Evolutionary conservation across 192 early-diverging fungal genomes (phyloP).

Genomic region (Borealophlyctis nickersoniae): DNA sequence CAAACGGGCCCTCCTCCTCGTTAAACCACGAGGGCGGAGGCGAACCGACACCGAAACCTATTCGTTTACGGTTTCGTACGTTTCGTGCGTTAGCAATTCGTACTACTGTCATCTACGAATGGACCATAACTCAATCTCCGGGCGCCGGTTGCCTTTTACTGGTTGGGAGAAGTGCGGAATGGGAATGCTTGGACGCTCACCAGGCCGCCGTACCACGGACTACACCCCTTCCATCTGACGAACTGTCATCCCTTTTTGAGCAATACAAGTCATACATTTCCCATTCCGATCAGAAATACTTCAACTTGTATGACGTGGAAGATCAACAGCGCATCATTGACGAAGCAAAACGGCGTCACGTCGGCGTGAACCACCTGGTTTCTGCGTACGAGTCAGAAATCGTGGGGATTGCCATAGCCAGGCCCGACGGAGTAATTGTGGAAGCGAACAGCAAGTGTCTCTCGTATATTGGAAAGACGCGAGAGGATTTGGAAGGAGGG

Average conservation of each 20-base stretch:
- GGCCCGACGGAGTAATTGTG: neutral
- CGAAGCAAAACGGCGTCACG: neutral
- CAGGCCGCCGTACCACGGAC: too few species aligned
- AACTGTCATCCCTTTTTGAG: neutral
- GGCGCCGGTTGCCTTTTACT: too few species aligned
- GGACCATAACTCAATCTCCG: too few species aligned
- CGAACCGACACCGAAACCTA: too few species aligned
- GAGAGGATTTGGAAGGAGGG: neutral
- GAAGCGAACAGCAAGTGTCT: conserved; percentile 11
- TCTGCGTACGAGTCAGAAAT: conserved; percentile 2
- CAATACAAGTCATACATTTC: neutral
- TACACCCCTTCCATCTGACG: too few species aligned
- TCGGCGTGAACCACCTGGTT: neutral
- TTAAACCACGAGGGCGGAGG: too few species aligned
- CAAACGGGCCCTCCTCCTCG: too few species aligned
- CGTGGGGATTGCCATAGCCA: neutral
- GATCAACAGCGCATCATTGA: conserved; percentile 6
- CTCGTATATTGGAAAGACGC: neutral
- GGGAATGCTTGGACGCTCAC: too few species aligned
- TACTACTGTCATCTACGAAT: too few species aligned
- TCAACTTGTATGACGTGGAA: neutral
- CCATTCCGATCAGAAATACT: neutral
- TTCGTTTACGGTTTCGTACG: too few species aligned
- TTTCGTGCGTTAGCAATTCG: too few species aligned
- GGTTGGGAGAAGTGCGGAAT: too few species aligned